Base-by-base conservation (phyloP, 805 yeast species). In the Groenewaldozyma tartarivorans region DNA sequence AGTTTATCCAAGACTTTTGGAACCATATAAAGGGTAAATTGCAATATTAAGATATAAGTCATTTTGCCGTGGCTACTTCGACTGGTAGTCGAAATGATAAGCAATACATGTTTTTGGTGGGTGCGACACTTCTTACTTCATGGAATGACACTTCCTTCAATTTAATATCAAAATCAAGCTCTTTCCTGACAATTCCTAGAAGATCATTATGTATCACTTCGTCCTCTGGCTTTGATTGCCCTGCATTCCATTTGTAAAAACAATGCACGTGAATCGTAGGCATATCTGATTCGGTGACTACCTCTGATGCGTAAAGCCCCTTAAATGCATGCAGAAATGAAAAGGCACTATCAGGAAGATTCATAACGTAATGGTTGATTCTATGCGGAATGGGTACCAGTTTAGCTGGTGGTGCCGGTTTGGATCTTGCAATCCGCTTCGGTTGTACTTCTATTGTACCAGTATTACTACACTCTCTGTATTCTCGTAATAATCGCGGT, bases 91-190 rank as follows among this genome's bases (percentile, higher is more conserved):
- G 60, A 61, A 88, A 88, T 4, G 87, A 68, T 3, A 86, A 82
- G 62, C 96, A 86, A 57, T 75, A 88, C 98, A 92, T 92, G 26
- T 90, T 90, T 56, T 92, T 92, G 4, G 96, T 85, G 3, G 98
- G 98, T 1, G 98, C 90, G 5, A 92, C 98, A 57, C 79, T 80
- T 56, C 99, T 76, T 6, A 92, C 98, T 48, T 81, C 64, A 54
- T 90, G 97, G 61, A 90, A 82, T 0, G 62, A 54, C 30, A 82
- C 61, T 0, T 63, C 56, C 3, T 67, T 68, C 11, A 75, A 63
- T 35, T 68, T 66, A 29, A 81, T 58, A 15, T 70, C 59, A 3
- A 64, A 50, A 49, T 71, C 62, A 3, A 75, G 69, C 40, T 76
- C 72, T n/a, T 54, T 45, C 45, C 79, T 79, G 4, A 88, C 72